phyloP scores from a whole-genome alignment of 2,329 filamentous ascomycete genomes.

The Penicillium rolfsii region DNA sequence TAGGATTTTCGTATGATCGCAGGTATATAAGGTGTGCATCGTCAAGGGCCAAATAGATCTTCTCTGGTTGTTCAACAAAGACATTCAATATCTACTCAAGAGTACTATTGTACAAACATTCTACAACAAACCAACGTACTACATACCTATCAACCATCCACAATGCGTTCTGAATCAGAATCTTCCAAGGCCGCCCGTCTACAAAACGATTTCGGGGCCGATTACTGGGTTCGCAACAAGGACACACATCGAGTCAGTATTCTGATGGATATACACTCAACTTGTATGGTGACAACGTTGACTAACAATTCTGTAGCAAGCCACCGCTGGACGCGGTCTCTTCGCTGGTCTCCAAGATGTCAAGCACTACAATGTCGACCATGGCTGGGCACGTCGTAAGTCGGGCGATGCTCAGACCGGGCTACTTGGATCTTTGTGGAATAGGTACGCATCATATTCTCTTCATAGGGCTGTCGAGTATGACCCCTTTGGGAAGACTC shows the following conservation, averaged over 20 bases:
- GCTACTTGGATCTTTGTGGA: constrained; percentile 25
- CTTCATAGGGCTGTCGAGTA: neutral
- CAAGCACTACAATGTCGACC: constrained; percentile 45
- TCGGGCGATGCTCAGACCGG: constrained; percentile 20
- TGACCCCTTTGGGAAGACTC: neutral
- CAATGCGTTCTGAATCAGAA: constrained; percentile 17
- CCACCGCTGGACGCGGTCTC: constrained; percentile 42
- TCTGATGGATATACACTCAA: too few species aligned
- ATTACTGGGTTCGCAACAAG: constrained; percentile 39
- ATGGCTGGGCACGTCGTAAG: constrained; percentile 40
- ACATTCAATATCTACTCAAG: neutral
- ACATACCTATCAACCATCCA: neutral
- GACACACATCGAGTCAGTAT: constrained; percentile 31
- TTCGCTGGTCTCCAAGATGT: constrained; percentile 45
- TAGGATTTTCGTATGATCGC: neutral
- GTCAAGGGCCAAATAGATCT: neutral
- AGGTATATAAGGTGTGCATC: neutral
- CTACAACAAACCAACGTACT: neutral
- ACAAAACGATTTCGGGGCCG: constrained; percentile 42
- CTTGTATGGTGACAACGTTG: too few species aligned
- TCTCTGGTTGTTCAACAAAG: neutral
- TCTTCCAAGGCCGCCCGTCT: constrained; percentile 25
- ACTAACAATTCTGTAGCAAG: constrained; percentile 23
- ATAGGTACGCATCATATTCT: constrained; percentile 26
- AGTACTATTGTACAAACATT: neutral